Evolutionary conservation across 192 early-diverging fungal species (phyloP), one percentile per base, ranked within the genome.

Genomic region (Mortierella antarctica): DNA sequence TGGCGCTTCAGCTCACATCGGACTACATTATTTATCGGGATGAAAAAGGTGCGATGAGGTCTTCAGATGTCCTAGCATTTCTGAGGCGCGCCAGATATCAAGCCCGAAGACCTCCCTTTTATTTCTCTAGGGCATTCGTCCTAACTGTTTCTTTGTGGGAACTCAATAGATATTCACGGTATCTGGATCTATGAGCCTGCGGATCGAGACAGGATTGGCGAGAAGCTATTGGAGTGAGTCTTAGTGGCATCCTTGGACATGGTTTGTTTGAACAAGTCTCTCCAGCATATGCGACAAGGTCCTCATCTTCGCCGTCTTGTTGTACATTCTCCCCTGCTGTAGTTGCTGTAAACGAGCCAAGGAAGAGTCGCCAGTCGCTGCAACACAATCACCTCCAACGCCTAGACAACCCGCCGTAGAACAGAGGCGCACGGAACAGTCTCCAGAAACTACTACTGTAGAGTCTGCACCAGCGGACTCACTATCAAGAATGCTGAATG

Each of bases 11-110:
- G 72, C 67, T 93, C n/a, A 88, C 91, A 46, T 88, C 90, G 15
- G 92, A 96, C 74, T 96, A 94, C 71, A 91, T 96, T 49, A 98
- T 98, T 57, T 98, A 96, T 75, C 87, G 88, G 50, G 87, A 88
- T 49, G 87, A 83, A 39, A 84, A 90, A 59, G 92, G 91, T 90
- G 85, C 72, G 49, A 55, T 42, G n/a, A 17, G 15, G 40, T 51
- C 4, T 31, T 31, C 3, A 31, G 31, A 31, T 31, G 31, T 31
- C 31, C 31, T 31, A 31, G 31, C 3, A 31, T 31, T 2, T 31
- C 31, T 31, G 31, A 2, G 3, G 31, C 31, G 1, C 31, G 31
- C 1, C 31, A 31, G 31, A 31, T 31, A 31, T 31, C n/a, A 3
- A 31, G 1, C 31, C 31, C 31, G 31, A 31, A 3, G 31, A 31